Evolutionary conservation across 2,329 filamentous ascomycete species (phyloP).

Genomic region (Pseudogymnoascus sp.): DNA sequence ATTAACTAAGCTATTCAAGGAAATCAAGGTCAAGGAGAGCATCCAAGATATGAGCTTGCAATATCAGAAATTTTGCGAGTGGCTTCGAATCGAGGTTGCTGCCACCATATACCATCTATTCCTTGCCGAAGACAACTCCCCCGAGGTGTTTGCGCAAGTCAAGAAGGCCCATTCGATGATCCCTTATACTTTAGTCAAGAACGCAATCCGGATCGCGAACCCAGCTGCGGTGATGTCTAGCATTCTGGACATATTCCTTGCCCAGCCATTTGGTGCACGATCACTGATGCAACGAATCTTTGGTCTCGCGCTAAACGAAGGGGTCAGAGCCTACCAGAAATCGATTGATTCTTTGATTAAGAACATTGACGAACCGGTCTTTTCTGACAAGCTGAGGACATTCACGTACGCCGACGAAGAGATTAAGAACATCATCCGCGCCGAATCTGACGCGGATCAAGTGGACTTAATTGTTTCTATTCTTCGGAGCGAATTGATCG

Average conservation of each 20-base stretch:
- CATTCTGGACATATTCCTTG: constrained; percentile 87
- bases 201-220: constrained; percentile 92
- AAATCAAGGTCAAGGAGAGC: constrained; percentile 82
- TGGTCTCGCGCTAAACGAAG: constrained; percentile 80
- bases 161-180: constrained; percentile 92
- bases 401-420: constrained; percentile 71
- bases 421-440: constrained; percentile 63
- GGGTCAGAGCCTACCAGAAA: constrained; percentile 76
- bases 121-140: constrained; percentile 94
- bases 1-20: constrained; percentile 82
- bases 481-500: constrained; percentile 66
- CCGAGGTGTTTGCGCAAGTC: constrained; percentile 87
- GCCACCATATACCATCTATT: constrained; percentile 96
- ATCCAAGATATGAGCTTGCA: constrained; percentile 86
- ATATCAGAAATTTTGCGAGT: constrained; percentile 97
- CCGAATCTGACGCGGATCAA: constrained; percentile 63
- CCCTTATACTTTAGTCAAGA: constrained; percentile 88
- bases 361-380: constrained; percentile 73
- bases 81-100: constrained; percentile 93
- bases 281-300: constrained; percentile 94
- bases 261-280: constrained; percentile 84
- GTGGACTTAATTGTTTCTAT: constrained; percentile 82
- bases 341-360: constrained; percentile 68
- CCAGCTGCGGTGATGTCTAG: constrained; percentile 96
- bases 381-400: constrained; percentile 71